Conservation (phyloP, 495 filamentous ascomycete species). For the Aspergillus nidulans region DNA sequence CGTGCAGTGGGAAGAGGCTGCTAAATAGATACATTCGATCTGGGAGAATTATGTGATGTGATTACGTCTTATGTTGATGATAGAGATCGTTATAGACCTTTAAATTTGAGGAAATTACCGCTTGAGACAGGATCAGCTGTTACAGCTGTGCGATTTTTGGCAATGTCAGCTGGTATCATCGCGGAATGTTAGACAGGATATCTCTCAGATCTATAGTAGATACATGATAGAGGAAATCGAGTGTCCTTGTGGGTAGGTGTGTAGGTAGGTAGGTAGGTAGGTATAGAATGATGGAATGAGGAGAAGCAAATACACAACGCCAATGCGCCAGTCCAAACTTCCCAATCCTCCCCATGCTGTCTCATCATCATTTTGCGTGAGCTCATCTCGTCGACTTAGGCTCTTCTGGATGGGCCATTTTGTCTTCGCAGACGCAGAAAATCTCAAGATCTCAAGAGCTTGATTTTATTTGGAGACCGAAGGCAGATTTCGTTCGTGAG, state of each 20-base stretch:
- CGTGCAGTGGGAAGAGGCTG: slow-evolving; percentile 90
- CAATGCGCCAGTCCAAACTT: slow-evolving; percentile 28
- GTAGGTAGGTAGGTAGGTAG: neutral
- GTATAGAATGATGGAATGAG: slow-evolving; percentile 10
- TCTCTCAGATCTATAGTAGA: slow-evolving; percentile 3
- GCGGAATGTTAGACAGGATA: neutral
- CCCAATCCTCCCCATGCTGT: slow-evolving; percentile 27
- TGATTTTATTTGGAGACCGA: slow-evolving; percentile 8
- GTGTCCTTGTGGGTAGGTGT: too few species aligned
- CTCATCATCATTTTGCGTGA: slow-evolving; percentile 21
- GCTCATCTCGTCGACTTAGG: slow-evolving; percentile 15
- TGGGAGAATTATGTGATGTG: neutral
- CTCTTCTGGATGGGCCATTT: slow-evolving; percentile 14
- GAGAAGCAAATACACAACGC: slow-evolving; percentile 29
- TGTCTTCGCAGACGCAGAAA: neutral
- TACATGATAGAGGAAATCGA: neutral
- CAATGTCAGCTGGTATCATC: neutral
- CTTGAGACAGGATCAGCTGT: neutral
- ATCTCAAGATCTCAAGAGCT: slow-evolving; percentile 14
- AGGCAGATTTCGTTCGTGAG: neutral
- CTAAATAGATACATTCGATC: slow-evolving; percentile 3
- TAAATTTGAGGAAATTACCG: neutral
- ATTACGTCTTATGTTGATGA: slow-evolving; percentile 15
- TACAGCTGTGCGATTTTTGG: neutral
- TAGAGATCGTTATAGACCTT: slow-evolving; percentile 14